phyloP scores from a whole-genome alignment of 2,329 filamentous ascomycete species.

The Teratosphaeriaceae sp. region DNA sequence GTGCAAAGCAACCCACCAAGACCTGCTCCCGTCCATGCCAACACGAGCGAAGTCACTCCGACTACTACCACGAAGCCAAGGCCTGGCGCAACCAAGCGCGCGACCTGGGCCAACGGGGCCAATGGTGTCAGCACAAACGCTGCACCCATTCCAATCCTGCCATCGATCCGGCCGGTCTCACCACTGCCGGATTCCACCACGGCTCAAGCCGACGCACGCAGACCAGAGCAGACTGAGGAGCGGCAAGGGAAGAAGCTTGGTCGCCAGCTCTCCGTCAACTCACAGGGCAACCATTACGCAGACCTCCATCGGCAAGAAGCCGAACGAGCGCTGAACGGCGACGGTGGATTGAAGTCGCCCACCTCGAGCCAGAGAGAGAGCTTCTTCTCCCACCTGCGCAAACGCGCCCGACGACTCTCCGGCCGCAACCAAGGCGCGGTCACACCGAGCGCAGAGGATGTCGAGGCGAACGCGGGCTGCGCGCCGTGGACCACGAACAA shows the following conservation, averaged over 20 bases:
- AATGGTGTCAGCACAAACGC: conserved; percentile 66
- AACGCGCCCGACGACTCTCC: conserved; percentile 85
- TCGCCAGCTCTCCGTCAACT: conserved; percentile 85
- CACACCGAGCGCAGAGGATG: conserved; percentile 73
- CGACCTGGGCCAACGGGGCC: conserved; percentile 93
- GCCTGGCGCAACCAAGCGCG: conserved; percentile 65
- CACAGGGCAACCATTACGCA: conserved; percentile 85
- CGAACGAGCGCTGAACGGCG: conserved; percentile 81
- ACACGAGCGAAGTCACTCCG: conserved; percentile 35
- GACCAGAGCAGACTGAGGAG: conserved; percentile 46
- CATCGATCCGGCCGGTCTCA: conserved; percentile 89
- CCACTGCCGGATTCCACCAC: conserved; percentile 92
- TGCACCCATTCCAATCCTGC: conserved; percentile 91
- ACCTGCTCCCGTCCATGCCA: conserved; percentile 38
- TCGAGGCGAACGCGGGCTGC: conserved; percentile 89
- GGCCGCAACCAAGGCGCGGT: conserved; percentile 79
- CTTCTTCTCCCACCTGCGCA: conserved; percentile 96
- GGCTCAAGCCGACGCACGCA: conserved; percentile 71
- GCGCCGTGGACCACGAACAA: conserved; percentile 72
- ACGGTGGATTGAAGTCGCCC: conserved; percentile 67
- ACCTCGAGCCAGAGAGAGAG: conserved; percentile 80
- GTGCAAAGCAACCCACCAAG: conserved; percentile 36
- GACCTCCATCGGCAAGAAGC: conserved; percentile 87
- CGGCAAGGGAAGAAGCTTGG: conserved; percentile 85
- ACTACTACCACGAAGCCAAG: conserved; percentile 45